phyloP scores from a whole-genome alignment of 805 yeast species.

The Saturnispora hagleri region DNA sequence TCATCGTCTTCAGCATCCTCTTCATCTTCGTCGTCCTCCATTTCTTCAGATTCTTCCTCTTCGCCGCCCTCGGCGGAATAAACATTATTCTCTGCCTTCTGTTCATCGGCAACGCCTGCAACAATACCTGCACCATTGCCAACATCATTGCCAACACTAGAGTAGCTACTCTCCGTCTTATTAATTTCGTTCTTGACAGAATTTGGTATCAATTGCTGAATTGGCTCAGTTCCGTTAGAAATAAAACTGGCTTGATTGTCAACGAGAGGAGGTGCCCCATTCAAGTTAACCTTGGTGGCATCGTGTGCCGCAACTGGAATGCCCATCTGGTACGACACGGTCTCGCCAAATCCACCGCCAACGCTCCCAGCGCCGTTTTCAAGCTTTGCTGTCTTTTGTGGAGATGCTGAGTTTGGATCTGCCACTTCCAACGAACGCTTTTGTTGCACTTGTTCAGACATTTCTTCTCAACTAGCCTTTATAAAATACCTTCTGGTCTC shows the following conservation, averaged over 20 bases:
- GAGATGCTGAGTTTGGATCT: not conserved
- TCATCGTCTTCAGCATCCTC: constrained; percentile 5
- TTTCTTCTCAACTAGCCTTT: not conserved
- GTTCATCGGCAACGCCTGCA: not conserved
- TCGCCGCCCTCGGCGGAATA: not conserved
- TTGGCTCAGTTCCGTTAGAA: not conserved
- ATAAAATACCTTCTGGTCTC: not conserved
- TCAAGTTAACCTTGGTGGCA: not conserved
- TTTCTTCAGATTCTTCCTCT: not conserved
- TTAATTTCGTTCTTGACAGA: not conserved
- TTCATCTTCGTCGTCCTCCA: not conserved
- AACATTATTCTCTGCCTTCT: not conserved
- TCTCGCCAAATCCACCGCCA: not conserved
- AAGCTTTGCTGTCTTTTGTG: not conserved
- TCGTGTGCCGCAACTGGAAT: not conserved
- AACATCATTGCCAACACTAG: not conserved
- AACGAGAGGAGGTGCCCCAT: not conserved
- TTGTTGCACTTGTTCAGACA: not conserved
- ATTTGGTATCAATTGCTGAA: not conserved
- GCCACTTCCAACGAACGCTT: not conserved
- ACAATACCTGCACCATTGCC: not conserved
- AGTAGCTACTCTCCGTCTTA: not conserved
- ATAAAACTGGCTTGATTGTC: not conserved
- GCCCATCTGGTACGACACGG: not conserved
- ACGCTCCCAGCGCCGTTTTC: not conserved